Base-by-base conservation (phyloP, 2,329 filamentous ascomycete species). In the Akanthomyces dipterigenus region DNA sequence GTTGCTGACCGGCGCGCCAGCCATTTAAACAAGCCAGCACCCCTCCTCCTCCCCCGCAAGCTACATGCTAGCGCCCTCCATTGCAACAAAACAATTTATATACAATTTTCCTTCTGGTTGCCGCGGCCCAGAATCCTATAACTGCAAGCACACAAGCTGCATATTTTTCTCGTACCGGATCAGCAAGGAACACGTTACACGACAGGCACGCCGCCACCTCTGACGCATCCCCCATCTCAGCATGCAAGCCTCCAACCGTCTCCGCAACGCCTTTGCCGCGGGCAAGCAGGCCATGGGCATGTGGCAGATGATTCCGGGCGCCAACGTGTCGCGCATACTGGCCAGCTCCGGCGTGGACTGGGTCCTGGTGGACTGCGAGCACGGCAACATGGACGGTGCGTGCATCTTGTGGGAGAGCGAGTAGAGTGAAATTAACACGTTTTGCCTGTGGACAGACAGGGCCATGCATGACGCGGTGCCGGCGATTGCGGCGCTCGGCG, bases 291-390 rank as follows among this genome's bases (percentile, higher is more conserved):
- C 81, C 54, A 76, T 85, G 65, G 85, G 85, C 3, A 76, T 82
- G 58, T 88, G 84, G 85, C 85, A 88, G 73, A 85, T 85, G 77
- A 72, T 87, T 59, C 84, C 85, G 0, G 82, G 84, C 0, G 76
- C 79, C 49, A 86, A 87, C 64, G 73, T 87, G 14, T 84, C 84
- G 5, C 78, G 85, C 58, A 72, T 80, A 20, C 75, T 90, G 53
- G 86, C 88, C 1, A 76, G 84, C 60, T 73, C 81, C 1, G 87
- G 85, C 1, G 78, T 87, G 1, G 87, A 89, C 69, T 89, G 87
- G 80, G 82, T 90, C 11, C 76, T 88, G 70, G 82, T 83, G 55
- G 81, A 82, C 64, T 80, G 79, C 61, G 81, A 81, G 66, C 81
- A 83, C 66, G 81, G 81, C 9, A 80, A 78, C 64, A 73, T 82